These are phyloP conservation scores for Arthrocladium fulminans DNA, from an alignment of 2,329 filamentous ascomycete species.

Conservation along the genomic window DNA sequence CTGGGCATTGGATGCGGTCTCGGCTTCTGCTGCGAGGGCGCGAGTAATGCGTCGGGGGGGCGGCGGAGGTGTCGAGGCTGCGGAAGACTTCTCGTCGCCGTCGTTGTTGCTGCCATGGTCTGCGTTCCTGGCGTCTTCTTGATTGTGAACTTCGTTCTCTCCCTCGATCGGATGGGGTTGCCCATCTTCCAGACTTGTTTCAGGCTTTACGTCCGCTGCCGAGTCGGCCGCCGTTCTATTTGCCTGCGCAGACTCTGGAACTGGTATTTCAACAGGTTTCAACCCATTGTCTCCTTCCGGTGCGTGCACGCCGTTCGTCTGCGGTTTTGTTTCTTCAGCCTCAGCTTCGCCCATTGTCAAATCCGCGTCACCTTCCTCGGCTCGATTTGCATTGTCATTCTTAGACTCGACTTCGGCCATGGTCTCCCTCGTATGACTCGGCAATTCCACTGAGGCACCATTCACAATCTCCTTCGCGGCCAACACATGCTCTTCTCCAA, in stretches of 20 bases:
- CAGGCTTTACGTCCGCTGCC: too few species aligned
- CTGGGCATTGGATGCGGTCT: slow-evolving; percentile 26
- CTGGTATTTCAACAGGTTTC: background rate
- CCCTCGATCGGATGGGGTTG: too few species aligned
- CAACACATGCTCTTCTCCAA: slow-evolving; percentile 10
- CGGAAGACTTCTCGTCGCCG: slow-evolving; percentile 10
- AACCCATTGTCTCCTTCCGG: background rate
- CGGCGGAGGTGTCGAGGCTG: slow-evolving; percentile 24
- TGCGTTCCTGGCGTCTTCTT: background rate
- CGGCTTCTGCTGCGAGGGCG: slow-evolving; percentile 36
- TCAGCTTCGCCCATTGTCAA: slow-evolving; percentile 21
- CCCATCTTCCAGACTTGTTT: too few species aligned
- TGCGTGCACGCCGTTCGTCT: background rate
- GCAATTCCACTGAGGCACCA: background rate
- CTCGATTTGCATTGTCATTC: background rate
- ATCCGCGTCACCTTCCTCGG: slow-evolving; percentile 14
- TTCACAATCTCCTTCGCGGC: background rate
- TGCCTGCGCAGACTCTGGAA: background rate
- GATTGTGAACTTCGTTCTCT: background rate
- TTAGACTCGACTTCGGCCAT: background rate
- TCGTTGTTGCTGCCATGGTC: slow-evolving; percentile 9
- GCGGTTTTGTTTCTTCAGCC: background rate
- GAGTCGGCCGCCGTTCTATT: too few species aligned
- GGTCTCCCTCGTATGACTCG: background rate
- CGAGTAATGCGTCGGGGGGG: slow-evolving; percentile 38